phyloP scores from a whole-genome alignment of 2,329 filamentous ascomycete genomes.

The Stachybotrys chlorohalonatus region DNA sequence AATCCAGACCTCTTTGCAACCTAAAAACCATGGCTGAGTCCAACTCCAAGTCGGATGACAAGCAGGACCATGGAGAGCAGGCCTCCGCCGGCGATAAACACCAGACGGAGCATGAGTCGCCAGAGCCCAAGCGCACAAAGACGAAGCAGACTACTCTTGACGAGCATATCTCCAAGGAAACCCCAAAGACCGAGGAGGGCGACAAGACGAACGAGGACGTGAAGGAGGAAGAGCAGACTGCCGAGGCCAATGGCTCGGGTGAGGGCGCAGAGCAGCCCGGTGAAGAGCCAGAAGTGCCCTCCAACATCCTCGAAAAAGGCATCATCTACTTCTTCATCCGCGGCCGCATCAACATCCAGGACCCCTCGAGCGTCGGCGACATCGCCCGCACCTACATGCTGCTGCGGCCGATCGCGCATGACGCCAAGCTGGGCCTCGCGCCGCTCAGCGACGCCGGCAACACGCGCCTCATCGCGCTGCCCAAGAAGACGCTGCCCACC shows the following conservation, averaged over 20 bases:
- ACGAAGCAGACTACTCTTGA: constrained; percentile 10
- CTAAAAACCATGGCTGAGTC: neutral
- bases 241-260: constrained; percentile 5
- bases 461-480: constrained; percentile 66
- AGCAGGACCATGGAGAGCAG: neutral
- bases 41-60: neutral
- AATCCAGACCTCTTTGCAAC: neutral
- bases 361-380: constrained; percentile 60
- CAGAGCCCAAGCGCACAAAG: constrained; percentile 4
- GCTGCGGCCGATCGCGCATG: constrained; percentile 60
- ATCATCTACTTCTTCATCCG: constrained; percentile 89
- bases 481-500: constrained; percentile 74
- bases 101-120: constrained; percentile 4
- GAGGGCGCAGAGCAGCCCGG: constrained; percentile 9
- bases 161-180: constrained; percentile 6
- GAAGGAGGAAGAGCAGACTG: neutral
- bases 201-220: neutral
- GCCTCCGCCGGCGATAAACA: constrained; percentile 5
- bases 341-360: constrained; percentile 62
- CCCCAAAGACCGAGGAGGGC: neutral
- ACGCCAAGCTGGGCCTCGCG: constrained; percentile 49
- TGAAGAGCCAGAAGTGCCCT: constrained; percentile 23
- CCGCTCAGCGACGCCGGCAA: constrained; percentile 43
- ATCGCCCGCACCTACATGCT: constrained; percentile 73
- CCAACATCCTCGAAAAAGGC: constrained; percentile 71